Percentiles rank a stretch among this genome's conserved stretches.
These are phyloP conservation scores for Talaromyces sp. DNA, from an alignment of 2,329 filamentous ascomycete species.

Conservation along the genomic window DNA sequence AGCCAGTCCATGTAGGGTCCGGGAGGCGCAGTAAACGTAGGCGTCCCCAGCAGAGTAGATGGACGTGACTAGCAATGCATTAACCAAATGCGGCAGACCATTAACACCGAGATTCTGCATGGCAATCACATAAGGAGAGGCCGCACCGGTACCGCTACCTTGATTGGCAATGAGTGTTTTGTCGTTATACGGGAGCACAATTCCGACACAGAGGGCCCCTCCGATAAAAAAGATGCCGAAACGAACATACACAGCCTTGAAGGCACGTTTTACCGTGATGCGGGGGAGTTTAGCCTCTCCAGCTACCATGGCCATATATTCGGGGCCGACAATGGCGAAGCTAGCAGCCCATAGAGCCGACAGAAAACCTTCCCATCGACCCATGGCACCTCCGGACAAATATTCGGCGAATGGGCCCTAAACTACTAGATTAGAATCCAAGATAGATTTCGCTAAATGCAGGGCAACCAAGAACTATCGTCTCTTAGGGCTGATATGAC, in stretches of 20 bases:
- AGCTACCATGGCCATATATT: conserved; percentile 49
- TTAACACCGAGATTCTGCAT: conserved; percentile 62
- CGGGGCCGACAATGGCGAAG: conserved; percentile 60
- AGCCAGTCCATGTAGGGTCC: conserved; percentile 63
- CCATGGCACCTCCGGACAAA: conserved; percentile 56
- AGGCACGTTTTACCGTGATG: conserved; percentile 64
- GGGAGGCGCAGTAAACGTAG: conserved; percentile 62
- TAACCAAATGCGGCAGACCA: conserved; percentile 65
- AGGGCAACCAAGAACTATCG: background rate
- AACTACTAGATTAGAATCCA: conserved; percentile 25
- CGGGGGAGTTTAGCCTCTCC: conserved; percentile 66
- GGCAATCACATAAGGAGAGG: conserved; percentile 62
- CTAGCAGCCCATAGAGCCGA: conserved; percentile 67
- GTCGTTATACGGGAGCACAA: conserved; percentile 64
- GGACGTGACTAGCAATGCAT: conserved; percentile 64
- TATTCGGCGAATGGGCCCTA: conserved; percentile 59
- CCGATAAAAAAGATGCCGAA: conserved; percentile 69
- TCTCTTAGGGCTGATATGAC: conserved; percentile 36
- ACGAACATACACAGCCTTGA: conserved; percentile 72
- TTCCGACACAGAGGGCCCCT: conserved; percentile 64
- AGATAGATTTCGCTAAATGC: too few relatives aligned
- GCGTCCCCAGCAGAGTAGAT: conserved; percentile 66
- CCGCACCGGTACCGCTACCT: conserved; percentile 52
- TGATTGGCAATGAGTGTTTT: conserved; percentile 54
- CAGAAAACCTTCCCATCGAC: conserved; percentile 50